phyloP scores from a whole-genome alignment of 2,329 filamentous ascomycete genomes.

The Ophiobolus disseminans region DNA sequence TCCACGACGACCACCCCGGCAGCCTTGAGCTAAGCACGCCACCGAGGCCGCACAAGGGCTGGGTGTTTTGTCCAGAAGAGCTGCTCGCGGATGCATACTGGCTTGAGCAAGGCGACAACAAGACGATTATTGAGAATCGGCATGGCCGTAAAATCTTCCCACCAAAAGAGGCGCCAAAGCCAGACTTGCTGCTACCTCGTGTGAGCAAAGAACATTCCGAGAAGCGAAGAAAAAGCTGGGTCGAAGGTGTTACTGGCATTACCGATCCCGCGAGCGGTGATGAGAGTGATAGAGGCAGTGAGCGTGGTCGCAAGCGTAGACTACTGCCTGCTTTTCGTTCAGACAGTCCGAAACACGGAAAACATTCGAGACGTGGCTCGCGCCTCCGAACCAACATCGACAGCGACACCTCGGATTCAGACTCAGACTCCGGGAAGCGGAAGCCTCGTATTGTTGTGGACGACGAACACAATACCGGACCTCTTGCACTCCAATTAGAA shows the following conservation, averaged over 20 bases:
- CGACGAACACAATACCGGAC: conserved; percentile 54
- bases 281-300: conserved; percentile 46
- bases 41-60: conserved; percentile 79
- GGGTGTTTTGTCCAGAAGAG: conserved; percentile 83
- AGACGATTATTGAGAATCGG: conserved; percentile 79
- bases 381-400: conserved; percentile 35
- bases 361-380: conserved; percentile 39
- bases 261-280: conserved; percentile 42
- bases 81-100: conserved; percentile 89
- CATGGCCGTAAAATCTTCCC: conserved; percentile 75
- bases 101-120: conserved; percentile 84
- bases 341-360: conserved; percentile 41
- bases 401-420: conserved; percentile 44
- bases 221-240: conserved; percentile 43
- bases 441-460: conserved; percentile 59
- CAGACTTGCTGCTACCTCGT: conserved; percentile 39
- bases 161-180: conserved; percentile 29
- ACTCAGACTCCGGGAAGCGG: conserved; percentile 58
- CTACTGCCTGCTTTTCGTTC: conserved; percentile 41
- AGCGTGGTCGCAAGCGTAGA: conserved; percentile 47
- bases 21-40: conserved; percentile 58
- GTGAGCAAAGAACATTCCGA: conserved; percentile 44
- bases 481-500: conserved; percentile 55
- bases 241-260: conserved; percentile 36
- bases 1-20: conserved; percentile 36